Base-by-base conservation (phyloP, 345 rosid species). In the Conringia planisiliqua region DNA sequence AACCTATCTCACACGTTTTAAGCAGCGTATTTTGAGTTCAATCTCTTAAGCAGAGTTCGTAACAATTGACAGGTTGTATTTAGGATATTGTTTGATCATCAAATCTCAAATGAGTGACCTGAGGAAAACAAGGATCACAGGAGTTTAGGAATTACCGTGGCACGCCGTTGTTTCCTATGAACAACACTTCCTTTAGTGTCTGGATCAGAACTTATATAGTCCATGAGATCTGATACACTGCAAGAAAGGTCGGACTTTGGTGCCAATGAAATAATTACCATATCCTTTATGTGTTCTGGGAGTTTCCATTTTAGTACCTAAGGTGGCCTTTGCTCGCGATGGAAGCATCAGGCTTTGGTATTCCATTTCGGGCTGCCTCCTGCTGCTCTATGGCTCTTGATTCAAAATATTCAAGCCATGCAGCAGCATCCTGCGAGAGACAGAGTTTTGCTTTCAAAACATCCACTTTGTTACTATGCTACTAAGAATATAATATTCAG, bases 361-460 rank as follows among this genome's bases (percentile, higher is more conserved):
- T 86, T 63, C 98, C 98, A 73, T 86, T 89, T 50, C 90, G 85
- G 30, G 88, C 90, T 35, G 96, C 93, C 84, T 93, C 97, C 82
- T 93, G 98, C 84, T 91, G 98, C 81, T 93, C 98, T 42, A 86
- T 70, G 79, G 90, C 91, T 82, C 85, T 93, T 33, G 98, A 85
- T 79, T 93, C 97, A 74, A 93, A 93, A 77, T 89, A 88, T 79
- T 93, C 98, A 50, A 93, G 98, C 98, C 98, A 93, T 10, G 96
- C 97, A 79, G 91, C 94, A 50, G 98, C 93, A 82, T 93, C 97
- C 98, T 93, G 78, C 65, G 77, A 62, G 30, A 61, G 46, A 59
- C 13, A 67, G 11, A 55, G 13, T 14, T 55, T 14, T n/a, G 35
- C 56, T 32, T 47, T 58, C 78, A 66, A 13, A 35, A 46, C n/a